Percentiles rank a stretch among this genome's conserved stretches.
phyloP scores from a whole-genome alignment of 2,329 filamentous ascomycete species.

The Penicillium sp. region DNA sequence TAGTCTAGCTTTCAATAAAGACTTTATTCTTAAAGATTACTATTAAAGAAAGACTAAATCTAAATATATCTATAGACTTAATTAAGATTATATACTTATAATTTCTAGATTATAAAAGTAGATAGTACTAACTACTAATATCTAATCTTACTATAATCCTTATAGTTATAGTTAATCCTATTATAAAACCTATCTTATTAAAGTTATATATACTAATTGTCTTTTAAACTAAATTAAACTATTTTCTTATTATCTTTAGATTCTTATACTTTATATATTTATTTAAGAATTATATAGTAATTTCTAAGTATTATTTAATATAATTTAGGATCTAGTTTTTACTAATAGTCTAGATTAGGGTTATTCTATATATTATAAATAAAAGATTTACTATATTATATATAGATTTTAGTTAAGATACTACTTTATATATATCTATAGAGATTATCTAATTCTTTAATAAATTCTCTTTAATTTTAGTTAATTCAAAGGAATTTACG shows the following conservation, averaged over 20 bases:
- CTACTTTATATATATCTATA: not conserved
- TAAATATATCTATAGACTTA: not conserved
- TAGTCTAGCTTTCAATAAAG: not conserved
- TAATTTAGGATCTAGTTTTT: not conserved
- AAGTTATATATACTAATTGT: not conserved
- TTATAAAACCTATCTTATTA: not conserved
- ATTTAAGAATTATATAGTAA: not conserved
- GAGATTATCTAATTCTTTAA: slow-evolving; percentile 10
- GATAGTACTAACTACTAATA: no score
- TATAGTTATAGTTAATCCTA: not conserved
- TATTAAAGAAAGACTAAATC: not conserved
- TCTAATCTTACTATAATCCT: no score
- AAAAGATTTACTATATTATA: slow-evolving; percentile 2
- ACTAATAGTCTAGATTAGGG: not conserved
- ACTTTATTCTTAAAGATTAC: not conserved
- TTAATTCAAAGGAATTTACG: slow-evolving; percentile 3
- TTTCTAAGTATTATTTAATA: not conserved
- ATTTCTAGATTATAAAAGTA: not conserved
- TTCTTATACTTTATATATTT: not conserved
- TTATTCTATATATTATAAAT: not conserved
- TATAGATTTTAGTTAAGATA: no score
- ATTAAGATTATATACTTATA: not conserved
- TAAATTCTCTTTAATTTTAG: slow-evolving; percentile 4
- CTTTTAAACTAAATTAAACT: not conserved
- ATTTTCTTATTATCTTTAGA: not conserved